Evolutionary conservation across 1,139 yeast genomes (phyloP).

Genomic region (Kodamaea alishanica): DNA sequence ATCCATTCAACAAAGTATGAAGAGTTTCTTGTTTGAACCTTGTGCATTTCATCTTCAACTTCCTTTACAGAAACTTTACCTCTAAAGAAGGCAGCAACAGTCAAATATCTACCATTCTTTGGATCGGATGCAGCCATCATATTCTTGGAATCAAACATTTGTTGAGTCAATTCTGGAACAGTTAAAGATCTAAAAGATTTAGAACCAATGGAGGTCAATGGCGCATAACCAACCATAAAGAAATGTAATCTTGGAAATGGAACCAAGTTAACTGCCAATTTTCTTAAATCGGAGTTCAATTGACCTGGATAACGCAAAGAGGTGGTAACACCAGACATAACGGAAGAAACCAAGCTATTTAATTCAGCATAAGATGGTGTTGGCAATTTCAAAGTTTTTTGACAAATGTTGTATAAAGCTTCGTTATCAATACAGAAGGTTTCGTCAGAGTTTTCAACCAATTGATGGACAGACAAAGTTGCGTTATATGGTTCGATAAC

Average conservation of each 20-base stretch:
- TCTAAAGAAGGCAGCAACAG: slow-evolving; percentile 93
- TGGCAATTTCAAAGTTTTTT: slow-evolving; percentile 72
- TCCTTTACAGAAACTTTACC: slow-evolving; percentile 90
- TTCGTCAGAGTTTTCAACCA: slow-evolving; percentile 86
- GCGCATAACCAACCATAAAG: slow-evolving; percentile 94
- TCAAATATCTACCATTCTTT: slow-evolving; percentile 82
- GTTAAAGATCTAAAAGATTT: slow-evolving; percentile 79
- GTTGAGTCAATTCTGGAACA: slow-evolving; percentile 90
- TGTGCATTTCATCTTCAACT: slow-evolving; percentile 89
- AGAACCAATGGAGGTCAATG: slow-evolving; percentile 75
- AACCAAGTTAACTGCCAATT: slow-evolving; percentile 86
- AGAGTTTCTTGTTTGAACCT: slow-evolving; percentile 77
- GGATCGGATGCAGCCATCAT: slow-evolving; percentile 97
- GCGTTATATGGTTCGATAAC: slow-evolving; percentile 95
- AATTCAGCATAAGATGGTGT: slow-evolving; percentile 78
- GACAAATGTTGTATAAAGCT: slow-evolving; percentile 86
- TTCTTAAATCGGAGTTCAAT: slow-evolving; percentile 85
- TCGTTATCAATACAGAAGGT: slow-evolving; percentile 94
- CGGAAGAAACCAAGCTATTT: slow-evolving; percentile 78
- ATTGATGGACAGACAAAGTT: slow-evolving; percentile 85
- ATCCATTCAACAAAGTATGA: slow-evolving; percentile 92
- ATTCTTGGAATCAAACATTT: slow-evolving; percentile 85
- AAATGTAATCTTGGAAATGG: slow-evolving; percentile 95
- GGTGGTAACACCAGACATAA: slow-evolving; percentile 90
- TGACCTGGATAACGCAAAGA: slow-evolving; percentile 93